Conservation (phyloP, 2,329 filamentous ascomycete species). For the Geosmithia flava region DNA sequence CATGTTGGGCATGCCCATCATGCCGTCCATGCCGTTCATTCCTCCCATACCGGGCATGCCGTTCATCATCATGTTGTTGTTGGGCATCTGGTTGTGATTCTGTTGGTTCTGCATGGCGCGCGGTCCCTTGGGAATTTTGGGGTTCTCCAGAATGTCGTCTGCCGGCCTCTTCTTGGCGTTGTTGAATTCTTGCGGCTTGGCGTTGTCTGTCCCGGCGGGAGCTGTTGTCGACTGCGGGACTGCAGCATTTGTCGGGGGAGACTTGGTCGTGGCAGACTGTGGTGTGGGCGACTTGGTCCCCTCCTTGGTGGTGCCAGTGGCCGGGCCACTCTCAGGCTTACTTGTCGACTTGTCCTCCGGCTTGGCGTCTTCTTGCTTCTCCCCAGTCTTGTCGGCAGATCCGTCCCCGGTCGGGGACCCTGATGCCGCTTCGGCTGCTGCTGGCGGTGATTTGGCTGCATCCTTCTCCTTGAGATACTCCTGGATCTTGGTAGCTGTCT, state of each 20-base stretch:
- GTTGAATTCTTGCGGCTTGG: constrained; percentile 7
- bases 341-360: not conserved
- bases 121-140: constrained; percentile 51
- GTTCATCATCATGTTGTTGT: constrained; percentile 33
- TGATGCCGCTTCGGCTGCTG: constrained; percentile 13
- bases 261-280: constrained; percentile 7
- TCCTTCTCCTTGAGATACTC: constrained; percentile 53
- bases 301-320: not conserved
- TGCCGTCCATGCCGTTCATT: constrained; percentile 20
- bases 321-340: constrained; percentile 9
- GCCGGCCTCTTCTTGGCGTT: constrained; percentile 67
- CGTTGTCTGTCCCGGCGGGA: not conserved
- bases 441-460: constrained; percentile 15
- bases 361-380: not conserved
- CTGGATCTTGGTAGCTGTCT: constrained; percentile 66
- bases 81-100: constrained; percentile 29
- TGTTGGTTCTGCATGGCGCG: constrained; percentile 51
- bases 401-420: too few relatives aligned
- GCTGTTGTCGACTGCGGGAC: constrained; percentile 1
- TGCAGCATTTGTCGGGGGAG: constrained; percentile 12
- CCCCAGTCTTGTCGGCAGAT: constrained; percentile 9
- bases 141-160: constrained; percentile 53
- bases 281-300: not conserved
- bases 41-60: constrained; percentile 23
- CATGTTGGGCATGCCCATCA: constrained; percentile 10